Percentiles rank a stretch among this genome's conserved stretches.
These are phyloP conservation scores for Cystoderma amianthinum DNA, from an alignment of 768 basidiomycete species.

Conservation along the genomic window DNA sequence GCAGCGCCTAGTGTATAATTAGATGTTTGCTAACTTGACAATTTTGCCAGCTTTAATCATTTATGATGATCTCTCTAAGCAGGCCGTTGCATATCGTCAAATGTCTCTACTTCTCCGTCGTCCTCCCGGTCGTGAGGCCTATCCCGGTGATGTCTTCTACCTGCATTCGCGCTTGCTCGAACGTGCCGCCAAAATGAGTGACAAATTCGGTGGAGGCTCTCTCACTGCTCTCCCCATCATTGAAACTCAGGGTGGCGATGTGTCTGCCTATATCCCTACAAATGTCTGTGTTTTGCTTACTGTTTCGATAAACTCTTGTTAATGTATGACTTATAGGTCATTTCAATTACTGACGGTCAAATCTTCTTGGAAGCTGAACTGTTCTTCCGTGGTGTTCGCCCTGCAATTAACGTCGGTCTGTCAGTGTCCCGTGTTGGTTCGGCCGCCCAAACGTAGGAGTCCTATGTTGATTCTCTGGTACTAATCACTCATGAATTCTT, in stretches of 20 bases:
- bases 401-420: constrained; percentile 99
- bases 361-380: constrained; percentile 99
- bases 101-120: constrained; percentile 99
- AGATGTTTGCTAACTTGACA: constrained; percentile 5
- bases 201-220: constrained; percentile 97
- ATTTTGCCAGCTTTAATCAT: constrained; percentile 76
- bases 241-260: constrained; percentile 99
- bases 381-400: constrained; percentile 99
- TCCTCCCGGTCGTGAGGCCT: constrained; percentile 99
- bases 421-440: constrained; percentile 99
- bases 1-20: constrained; percentile 12
- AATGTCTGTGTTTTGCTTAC: constrained; percentile 45
- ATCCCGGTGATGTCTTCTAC: constrained; percentile 99
- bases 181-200: constrained; percentile 99
- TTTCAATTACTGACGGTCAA: constrained; percentile 99
- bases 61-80: constrained; percentile 99
- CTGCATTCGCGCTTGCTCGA: constrained; percentile 99
- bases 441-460: constrained; percentile 93
- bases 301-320: too few species aligned
- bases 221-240: constrained; percentile 99
- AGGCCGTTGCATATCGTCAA: constrained; percentile 99
- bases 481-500: constrained; percentile 2
- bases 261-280: constrained; percentile 97
- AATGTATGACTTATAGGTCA: constrained; percentile 86
- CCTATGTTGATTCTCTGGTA: not conserved